phyloP scores from a whole-genome alignment of 805 yeast species.

The Yarrowia sp. region DNA sequence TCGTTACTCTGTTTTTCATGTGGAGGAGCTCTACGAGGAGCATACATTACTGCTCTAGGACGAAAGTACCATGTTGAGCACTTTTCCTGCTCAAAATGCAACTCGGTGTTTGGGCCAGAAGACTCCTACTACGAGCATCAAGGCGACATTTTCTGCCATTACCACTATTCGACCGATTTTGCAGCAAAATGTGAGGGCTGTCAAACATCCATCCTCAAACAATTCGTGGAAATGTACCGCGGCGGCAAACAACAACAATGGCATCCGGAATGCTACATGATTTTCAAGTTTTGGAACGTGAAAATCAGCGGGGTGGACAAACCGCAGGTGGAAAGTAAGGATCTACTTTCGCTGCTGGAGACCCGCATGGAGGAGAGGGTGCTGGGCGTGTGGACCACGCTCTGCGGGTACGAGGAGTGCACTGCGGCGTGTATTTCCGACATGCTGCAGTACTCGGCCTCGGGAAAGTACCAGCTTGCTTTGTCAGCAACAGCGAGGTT shows the following conservation, averaged over 20 bases:
- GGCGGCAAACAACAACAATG: conserved; percentile 93
- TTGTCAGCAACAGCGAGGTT: conserved; percentile 67
- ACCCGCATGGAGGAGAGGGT: conserved; percentile 59
- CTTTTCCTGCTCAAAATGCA: conserved; percentile 86
- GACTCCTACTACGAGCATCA: conserved; percentile 91
- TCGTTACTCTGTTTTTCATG: conserved; percentile 86
- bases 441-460: conserved; percentile 82
- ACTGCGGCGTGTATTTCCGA: conserved; percentile 87
- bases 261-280: conserved; percentile 99
- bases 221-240: conserved; percentile 85
- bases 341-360: conserved; percentile 45
- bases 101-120: conserved; percentile 80
- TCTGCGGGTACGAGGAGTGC: conserved; percentile 86
- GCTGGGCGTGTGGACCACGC: conserved; percentile 73
- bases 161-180: conserved; percentile 79
- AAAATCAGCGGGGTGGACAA: conserved; percentile 47
- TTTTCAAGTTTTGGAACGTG: conserved; percentile 94
- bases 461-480: conserved; percentile 67
- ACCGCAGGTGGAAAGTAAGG: neutral
- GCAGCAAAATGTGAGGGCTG: conserved; percentile 95
- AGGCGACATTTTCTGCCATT: conserved; percentile 81
- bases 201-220: conserved; percentile 83
- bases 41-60: conserved; percentile 91
- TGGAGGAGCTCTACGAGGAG: conserved; percentile 80
- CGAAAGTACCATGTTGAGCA: conserved; percentile 92